Percentiles rank a stretch among this genome's conserved stretches.
Evolutionary conservation across 768 basidiomycete genomes (phyloP).

Genomic region (Xerocomus spinulosus): DNA sequence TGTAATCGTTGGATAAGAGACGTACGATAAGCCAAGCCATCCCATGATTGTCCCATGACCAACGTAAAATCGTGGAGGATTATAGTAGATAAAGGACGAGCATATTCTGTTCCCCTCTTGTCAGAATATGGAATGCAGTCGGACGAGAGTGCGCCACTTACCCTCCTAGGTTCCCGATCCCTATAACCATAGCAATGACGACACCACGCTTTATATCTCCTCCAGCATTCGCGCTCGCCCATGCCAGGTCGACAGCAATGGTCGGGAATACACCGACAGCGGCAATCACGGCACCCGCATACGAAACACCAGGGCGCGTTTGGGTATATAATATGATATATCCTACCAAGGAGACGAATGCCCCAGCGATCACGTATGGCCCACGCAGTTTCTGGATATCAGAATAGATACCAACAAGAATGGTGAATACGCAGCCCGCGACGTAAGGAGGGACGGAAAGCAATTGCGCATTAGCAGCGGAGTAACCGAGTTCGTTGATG

Average conservation of each 20-base stretch:
- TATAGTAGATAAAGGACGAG: constrained; percentile 36
- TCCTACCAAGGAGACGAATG: constrained; percentile 41
- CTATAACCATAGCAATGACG: constrained; percentile 46
- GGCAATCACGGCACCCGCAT: constrained; percentile 43
- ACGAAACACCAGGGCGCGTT: constrained; percentile 20
- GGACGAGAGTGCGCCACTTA: constrained; percentile 13
- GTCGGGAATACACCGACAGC: constrained; percentile 47
- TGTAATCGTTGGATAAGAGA: not conserved
- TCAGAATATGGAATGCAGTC: constrained; percentile 10
- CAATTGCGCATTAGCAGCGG: constrained; percentile 43
- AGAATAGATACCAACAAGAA: constrained; percentile 36
- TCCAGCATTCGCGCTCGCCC: constrained; percentile 50
- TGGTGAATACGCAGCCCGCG: constrained; percentile 38
- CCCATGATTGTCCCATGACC: constrained; percentile 31
- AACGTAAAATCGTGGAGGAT: constrained; percentile 32
- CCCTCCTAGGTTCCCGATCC: constrained; percentile 52
- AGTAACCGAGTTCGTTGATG: constrained; percentile 44
- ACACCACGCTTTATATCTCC: constrained; percentile 49
- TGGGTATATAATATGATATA: constrained; percentile 42
- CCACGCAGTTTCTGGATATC: constrained; percentile 41
- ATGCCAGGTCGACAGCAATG: constrained; percentile 42
- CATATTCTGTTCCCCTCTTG: constrained; percentile 27
- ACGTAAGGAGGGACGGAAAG: constrained; percentile 47
- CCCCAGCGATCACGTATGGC: constrained; percentile 41
- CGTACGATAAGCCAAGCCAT: constrained; percentile 22